phyloP scores from a whole-genome alignment of 108 stramenopile genomes.

The Nitzschia palea region DNA sequence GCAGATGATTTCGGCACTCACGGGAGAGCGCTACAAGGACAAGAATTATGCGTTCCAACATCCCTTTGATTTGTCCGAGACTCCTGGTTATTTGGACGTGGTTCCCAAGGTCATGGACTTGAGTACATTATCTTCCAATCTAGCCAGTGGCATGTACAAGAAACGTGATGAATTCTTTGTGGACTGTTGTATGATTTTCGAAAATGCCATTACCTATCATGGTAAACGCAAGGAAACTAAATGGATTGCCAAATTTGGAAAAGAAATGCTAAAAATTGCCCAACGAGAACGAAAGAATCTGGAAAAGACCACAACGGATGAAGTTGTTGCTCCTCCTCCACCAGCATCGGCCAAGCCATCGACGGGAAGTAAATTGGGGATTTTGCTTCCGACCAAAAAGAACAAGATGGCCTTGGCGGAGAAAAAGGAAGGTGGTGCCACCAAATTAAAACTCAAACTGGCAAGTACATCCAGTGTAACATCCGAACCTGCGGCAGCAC shows the following conservation, averaged over 20 bases:
- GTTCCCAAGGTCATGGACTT: constrained; percentile 70
- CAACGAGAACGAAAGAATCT: constrained; percentile 52
- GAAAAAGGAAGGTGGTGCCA: background rate
- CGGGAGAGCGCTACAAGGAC: constrained; percentile 48
- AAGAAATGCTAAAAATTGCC: constrained; percentile 65
- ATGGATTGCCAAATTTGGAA: constrained; percentile 66
- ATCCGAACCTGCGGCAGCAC: background rate
- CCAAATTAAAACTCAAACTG: constrained; percentile 24
- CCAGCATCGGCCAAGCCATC: background rate
- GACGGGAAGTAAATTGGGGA: background rate
- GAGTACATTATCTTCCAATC: constrained; percentile 53
- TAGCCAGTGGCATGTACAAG: constrained; percentile 55
- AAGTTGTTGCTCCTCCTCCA: background rate
- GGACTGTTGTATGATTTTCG: constrained; percentile 49
- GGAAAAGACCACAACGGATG: constrained; percentile 26
- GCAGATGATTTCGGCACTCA: constrained; percentile 42
- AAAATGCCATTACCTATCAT: constrained; percentile 77
- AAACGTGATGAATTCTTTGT: constrained; percentile 43
- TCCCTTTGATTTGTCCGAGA: constrained; percentile 60
- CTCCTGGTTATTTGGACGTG: constrained; percentile 62
- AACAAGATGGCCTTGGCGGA: constrained; percentile 16
- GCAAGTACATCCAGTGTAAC: constrained; percentile 1
- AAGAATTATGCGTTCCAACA: constrained; percentile 73
- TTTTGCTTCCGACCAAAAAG: constrained; percentile 12
- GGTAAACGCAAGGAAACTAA: constrained; percentile 40